Base-by-base conservation (phyloP, 495 filamentous ascomycete species). In the Penicillium ochrochloron region DNA sequence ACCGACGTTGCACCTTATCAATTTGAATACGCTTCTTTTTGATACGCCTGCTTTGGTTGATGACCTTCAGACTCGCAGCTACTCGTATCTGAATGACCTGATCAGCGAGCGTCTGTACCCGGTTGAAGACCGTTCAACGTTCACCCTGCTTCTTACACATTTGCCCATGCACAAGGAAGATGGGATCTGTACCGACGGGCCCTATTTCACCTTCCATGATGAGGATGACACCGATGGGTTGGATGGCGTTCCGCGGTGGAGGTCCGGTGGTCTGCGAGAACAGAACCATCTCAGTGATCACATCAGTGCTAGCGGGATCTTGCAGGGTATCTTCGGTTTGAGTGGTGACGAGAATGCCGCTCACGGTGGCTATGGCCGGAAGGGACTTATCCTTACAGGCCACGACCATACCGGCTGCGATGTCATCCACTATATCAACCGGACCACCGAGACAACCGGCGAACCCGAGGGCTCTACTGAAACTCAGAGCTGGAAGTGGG, bases 401-500 rank as follows among this genome's bases (percentile, higher is more conserved):
- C 95, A 99, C 68, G 95, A 99, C 70, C 95, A 99, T 69, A 89
- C 90, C 60, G 95, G 95, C 3, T 99, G 95, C 69, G 93, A 97
- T 75, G 89, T 87, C 0, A 88, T 89, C 55, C 95, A 99, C 78
- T 92, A 83, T 67, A 84, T 92, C 60, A 85, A 89, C 68, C 84
- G 85, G 60, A 64, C 55, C 1, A 23, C 53, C 53, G 33, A 63
- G 64, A 1, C 58, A 8, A 63, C 68, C 9, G 62, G 75, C 29
- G 66, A 73, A 57, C 48, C 51, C 21, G 61, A 74, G 42, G 52
- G 69, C 51, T 56, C 67, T 34, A 53, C 59, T 42, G 35, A 67
- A 35, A 25, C 58, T 35, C 53, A 66, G 42, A 25, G 63, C 41
- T 78, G 77, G 78, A 60, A 62, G 34, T 78, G 79, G 78, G 64